A percentile compares a stretch with the other conserved stretches of the same genome.
phyloP scores from a whole-genome alignment of 352 stramenopile genomes.

The Phytophthora meadii region DNA sequence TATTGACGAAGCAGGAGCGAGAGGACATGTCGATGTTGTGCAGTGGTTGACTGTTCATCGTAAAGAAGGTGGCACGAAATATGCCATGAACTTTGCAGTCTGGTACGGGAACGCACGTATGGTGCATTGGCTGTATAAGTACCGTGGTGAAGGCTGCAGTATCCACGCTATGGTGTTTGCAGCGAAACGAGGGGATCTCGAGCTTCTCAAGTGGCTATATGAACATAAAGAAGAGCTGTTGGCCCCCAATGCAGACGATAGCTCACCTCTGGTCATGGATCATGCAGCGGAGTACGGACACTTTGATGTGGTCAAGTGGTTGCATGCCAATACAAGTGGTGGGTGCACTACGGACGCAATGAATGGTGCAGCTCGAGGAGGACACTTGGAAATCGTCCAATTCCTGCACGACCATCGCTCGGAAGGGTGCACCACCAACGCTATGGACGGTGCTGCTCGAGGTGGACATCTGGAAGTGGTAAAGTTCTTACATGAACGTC shows the following conservation, averaged over 20 bases:
- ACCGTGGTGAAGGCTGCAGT: slow-evolving; percentile 40
- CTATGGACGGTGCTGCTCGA: slow-evolving; percentile 37
- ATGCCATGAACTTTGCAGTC: slow-evolving; percentile 48
- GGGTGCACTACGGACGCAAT: slow-evolving; percentile 36
- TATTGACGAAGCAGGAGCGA: slow-evolving; percentile 39
- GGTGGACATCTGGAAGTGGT: slow-evolving; percentile 38
- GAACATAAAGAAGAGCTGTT: slow-evolving; percentile 27
- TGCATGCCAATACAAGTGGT: slow-evolving; percentile 32
- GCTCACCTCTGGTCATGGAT: slow-evolving; percentile 44
- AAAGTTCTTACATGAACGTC: slow-evolving; percentile 36
- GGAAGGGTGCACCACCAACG: slow-evolving; percentile 38
- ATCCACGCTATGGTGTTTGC: slow-evolving; percentile 43
- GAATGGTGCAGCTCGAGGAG: slow-evolving; percentile 33
- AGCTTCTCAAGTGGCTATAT: slow-evolving; percentile 40
- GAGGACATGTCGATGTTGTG: slow-evolving; percentile 38
- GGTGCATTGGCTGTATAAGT: slow-evolving; percentile 40
- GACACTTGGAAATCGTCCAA: slow-evolving; percentile 39
- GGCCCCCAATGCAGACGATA: slow-evolving; percentile 9
- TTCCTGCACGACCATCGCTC: slow-evolving; percentile 48
- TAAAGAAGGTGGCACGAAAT: slow-evolving; percentile 40
- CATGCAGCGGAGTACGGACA: slow-evolving; percentile 40
- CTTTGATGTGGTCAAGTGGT: slow-evolving; percentile 43
- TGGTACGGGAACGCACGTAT: slow-evolving; percentile 42
- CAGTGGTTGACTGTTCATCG: slow-evolving; percentile 40
- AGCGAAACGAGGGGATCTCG: slow-evolving; percentile 35